Conservation (phyloP, 768 basidiomycete genomes). For the Imleria badia region DNA sequence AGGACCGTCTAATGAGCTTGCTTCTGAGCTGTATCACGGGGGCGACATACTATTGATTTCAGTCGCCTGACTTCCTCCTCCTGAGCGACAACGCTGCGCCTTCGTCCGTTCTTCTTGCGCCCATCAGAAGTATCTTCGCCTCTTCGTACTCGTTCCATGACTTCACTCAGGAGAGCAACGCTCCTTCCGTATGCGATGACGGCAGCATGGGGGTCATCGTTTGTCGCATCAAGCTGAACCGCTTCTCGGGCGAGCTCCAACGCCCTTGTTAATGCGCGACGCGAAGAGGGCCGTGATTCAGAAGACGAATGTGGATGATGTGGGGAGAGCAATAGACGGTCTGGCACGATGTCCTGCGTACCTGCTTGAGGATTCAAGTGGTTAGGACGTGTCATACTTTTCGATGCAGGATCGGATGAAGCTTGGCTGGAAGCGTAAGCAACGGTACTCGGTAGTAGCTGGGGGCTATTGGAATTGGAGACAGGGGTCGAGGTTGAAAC, state of each 20-base stretch:
- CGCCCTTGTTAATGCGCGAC: slow-evolving; percentile 81
- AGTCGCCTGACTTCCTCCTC: slow-evolving; percentile 86
- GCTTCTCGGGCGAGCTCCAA: slow-evolving; percentile 88
- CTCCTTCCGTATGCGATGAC: slow-evolving; percentile 87
- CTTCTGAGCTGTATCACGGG: slow-evolving; percentile 11
- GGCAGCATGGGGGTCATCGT: slow-evolving; percentile 85
- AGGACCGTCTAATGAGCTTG: slow-evolving; percentile 14
- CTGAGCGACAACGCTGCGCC: slow-evolving; percentile 83
- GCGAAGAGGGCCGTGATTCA: slow-evolving; percentile 67
- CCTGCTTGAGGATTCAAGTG: slow-evolving; percentile 21
- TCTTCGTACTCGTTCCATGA: slow-evolving; percentile 87
- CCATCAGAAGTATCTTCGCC: slow-evolving; percentile 79
- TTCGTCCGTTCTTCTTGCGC: slow-evolving; percentile 58
- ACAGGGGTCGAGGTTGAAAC: slow-evolving; percentile 26
- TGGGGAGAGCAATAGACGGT: slow-evolving; percentile 45
- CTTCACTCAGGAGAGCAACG: slow-evolving; percentile 83
- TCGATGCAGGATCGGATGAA: slow-evolving; percentile 58
- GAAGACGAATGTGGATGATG: slow-evolving; percentile 41
- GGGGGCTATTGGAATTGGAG: slow-evolving; percentile 30
- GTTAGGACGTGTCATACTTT: slow-evolving; percentile 43
- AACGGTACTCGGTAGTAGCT: slow-evolving; percentile 17
- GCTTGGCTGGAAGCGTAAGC: slow-evolving; percentile 42
- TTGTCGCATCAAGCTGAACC: slow-evolving; percentile 82
- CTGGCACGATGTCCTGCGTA: slow-evolving; percentile 42
- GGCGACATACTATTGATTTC: slow-evolving; percentile 78